Evolutionary conservation across 441 rosid genomes (phyloP).

Genomic region (Sinapis alba): DNA sequence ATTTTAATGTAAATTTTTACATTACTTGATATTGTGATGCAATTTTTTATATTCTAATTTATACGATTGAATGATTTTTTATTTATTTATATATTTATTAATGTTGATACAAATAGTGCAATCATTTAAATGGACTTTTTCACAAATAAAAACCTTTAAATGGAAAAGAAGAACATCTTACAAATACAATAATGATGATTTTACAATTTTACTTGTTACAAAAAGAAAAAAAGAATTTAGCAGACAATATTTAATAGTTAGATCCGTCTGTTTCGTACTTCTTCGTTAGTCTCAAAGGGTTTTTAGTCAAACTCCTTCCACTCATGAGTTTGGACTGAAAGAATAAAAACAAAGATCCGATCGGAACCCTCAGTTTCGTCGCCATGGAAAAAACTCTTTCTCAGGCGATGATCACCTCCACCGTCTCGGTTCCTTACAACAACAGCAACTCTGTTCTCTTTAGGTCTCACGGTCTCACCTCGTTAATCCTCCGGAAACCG

Average conservation of each 20-base stretch:
- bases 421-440: constrained; percentile 26
- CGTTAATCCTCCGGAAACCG: constrained; percentile 21
- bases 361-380: constrained; percentile 19
- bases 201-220: background rate
- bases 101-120: background rate
- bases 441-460: constrained; percentile 11
- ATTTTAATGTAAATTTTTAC: no score
- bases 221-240: background rate
- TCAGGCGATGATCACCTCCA: constrained; percentile 23
- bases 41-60: background rate
- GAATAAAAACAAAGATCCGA: constrained; percentile 19
- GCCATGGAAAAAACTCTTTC: constrained; percentile 57
- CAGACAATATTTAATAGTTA: background rate
- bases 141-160: background rate
- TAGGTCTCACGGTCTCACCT: constrained; percentile 23
- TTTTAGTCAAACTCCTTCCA: constrained; percentile 23
- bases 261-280: constrained; percentile 22
- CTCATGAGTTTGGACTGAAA: constrained; percentile 13
- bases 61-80: background rate
- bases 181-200: background rate
- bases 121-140: background rate
- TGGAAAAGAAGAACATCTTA: background rate
- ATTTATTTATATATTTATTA: background rate
- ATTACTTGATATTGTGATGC: no score
- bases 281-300: constrained; percentile 5